Evolutionary conservation across 192 early-diverging fungal species (phyloP).

Genomic region (Coemansia sp.): DNA sequence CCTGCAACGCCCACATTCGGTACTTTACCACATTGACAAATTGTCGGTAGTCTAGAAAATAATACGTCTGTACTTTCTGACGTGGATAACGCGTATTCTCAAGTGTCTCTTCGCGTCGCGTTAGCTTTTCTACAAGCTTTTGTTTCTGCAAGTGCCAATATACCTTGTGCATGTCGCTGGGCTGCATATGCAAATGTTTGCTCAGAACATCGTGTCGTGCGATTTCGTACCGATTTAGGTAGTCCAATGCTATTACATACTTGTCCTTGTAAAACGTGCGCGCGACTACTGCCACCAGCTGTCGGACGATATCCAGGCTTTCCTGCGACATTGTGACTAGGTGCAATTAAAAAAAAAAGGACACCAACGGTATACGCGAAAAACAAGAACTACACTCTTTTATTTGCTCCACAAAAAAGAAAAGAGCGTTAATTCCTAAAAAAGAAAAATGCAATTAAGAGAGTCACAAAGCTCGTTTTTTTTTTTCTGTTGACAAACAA

Average conservation of each 20-base stretch:
- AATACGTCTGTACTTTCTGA: conserved; percentile 60
- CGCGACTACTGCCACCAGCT: conserved; percentile 71
- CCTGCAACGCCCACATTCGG: conserved; percentile 84
- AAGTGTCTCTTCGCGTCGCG: conserved; percentile 31
- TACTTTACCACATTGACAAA: conserved; percentile 92
- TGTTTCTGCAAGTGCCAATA: conserved; percentile 79
- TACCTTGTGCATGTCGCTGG: conserved; percentile 72
- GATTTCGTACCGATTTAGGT: conserved; percentile 69
- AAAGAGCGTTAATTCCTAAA: too few relatives aligned
- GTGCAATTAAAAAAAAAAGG: neutral
- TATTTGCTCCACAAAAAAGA: too few relatives aligned
- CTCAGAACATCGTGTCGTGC: conserved; percentile 79
- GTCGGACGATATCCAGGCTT: conserved; percentile 55
- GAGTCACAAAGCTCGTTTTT: too few relatives aligned
- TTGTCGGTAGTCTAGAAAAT: conserved; percentile 90
- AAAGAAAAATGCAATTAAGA: too few relatives aligned
- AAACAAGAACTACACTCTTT: too few relatives aligned
- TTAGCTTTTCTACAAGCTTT: conserved; percentile 58
- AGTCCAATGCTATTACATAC: conserved; percentile 80
- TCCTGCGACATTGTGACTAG: conserved; percentile 34
- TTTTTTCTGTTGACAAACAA: too few relatives aligned
- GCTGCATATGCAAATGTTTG: conserved; percentile 60
- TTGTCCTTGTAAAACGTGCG: conserved; percentile 81
- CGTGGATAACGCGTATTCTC: conserved; percentile 55
- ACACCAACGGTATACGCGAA: neutral